Base-by-base conservation (phyloP, 202 grass and related monocot species). In the Zoysia matrella region DNA sequence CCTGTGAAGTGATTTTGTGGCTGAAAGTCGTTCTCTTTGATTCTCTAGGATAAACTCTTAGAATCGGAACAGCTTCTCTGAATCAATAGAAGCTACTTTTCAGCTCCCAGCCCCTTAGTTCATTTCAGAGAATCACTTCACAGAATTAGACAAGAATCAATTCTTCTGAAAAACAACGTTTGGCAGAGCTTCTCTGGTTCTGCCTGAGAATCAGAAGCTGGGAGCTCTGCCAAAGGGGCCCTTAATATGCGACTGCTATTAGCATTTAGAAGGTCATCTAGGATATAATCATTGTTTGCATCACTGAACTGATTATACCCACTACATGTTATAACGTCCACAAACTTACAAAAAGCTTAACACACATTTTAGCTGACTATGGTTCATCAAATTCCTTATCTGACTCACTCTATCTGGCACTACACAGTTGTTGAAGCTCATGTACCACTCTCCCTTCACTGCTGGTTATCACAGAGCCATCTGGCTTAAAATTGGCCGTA, bases 391-490 rank as follows among this genome's bases (percentile, higher is more conserved):
- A 78, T 78, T 60, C 11, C 8, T 0, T 22, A 52, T 75, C 49
- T 90, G 30, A 86, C 72, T 80, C 11, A 75, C 36, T 50, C 65
- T 75, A 54, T 50, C 52, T 13, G 57, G 16, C 72, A 75, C 18
- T 83, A 81, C 80, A 99, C 85, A 99, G 96, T 77, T 96, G 76
- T 76, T 99, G 87, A 99, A 96, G 80, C 89, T 99, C 62, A 96
- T 96, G 96, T 99, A 94, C 65, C 96, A 92, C 84, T 87, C 89
- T 83, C 93, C 93, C 61, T 89, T 91, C 67, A 94, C 89, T 43
- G 87, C 87, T 30, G 93, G 65, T 66, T 92, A 88, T 78, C 96
- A 99, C 89, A 86, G 84, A 90, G 94, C 87, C 57, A 86, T 91
- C 53, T 99, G 97, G 97, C 83, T 92, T 39, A 92, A 85, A 80